Evolutionary conservation across 768 basidiomycete species (phyloP).

Genomic region (Hortiboletus flavorubellus): DNA sequence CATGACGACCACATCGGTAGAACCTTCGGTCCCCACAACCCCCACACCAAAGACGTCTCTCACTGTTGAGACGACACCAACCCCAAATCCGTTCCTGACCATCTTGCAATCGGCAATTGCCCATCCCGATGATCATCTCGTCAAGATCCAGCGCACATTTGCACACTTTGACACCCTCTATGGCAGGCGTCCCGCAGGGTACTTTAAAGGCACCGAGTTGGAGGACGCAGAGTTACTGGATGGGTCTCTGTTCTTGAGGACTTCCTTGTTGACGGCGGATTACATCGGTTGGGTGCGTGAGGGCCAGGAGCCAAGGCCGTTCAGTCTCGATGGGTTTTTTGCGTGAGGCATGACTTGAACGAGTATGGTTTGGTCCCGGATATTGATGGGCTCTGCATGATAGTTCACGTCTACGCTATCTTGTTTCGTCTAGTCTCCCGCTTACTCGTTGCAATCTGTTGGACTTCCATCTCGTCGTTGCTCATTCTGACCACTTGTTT

Average conservation of each 20-base stretch:
- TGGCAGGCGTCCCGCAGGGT: constrained; percentile 21
- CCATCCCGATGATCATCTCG: constrained; percentile 33
- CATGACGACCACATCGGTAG: constrained; percentile 21
- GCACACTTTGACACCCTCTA: constrained; percentile 33
- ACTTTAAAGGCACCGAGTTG: constrained; percentile 27
- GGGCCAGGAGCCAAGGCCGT: constrained; percentile 27
- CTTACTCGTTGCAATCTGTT: not conserved
- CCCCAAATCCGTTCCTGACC: constrained; percentile 38
- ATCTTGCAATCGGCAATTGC: constrained; percentile 36
- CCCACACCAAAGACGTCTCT: not conserved
- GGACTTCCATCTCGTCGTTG: not conserved
- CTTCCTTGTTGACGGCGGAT: constrained; percentile 28
- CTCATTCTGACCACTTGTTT: not conserved
- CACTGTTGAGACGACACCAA: constrained; percentile 9
- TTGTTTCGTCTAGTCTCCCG: not conserved
- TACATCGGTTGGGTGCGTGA: constrained; percentile 39
- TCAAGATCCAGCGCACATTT: constrained; percentile 32
- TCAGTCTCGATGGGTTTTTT: constrained; percentile 29
- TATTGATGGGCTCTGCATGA: not conserved
- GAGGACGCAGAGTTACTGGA: constrained; percentile 33
- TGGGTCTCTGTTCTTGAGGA: constrained; percentile 33
- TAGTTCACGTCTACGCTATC: not conserved
- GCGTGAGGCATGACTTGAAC: not conserved
- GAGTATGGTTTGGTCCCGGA: not conserved
- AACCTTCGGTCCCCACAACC: constrained; percentile 6